phyloP scores from a whole-genome alignment of 768 basidiomycete genomes.

The Suillus fuscotomentosus region DNA sequence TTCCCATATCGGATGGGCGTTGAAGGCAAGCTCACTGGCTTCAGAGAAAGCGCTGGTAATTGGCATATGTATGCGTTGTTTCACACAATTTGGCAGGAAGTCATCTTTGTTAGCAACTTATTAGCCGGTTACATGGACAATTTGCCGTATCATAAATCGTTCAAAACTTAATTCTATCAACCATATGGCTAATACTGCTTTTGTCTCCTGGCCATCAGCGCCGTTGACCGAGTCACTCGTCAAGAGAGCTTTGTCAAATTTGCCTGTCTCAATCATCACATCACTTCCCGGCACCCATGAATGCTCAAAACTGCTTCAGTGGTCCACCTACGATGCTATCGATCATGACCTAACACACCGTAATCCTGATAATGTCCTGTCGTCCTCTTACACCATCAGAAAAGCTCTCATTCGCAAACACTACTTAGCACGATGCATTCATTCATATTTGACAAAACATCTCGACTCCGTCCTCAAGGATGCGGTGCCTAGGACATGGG shows the following conservation, averaged over 20 bases:
- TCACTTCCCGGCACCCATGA: constrained; percentile 20
- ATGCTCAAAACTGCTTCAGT: constrained; percentile 51
- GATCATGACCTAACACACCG: constrained; percentile 70
- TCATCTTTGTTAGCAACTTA: neutral
- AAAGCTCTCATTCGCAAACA: constrained; percentile 96
- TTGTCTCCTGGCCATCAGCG: constrained; percentile 54
- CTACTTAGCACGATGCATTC: constrained; percentile 75
- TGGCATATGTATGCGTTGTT: neutral
- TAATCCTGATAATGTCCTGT: constrained; percentile 49
- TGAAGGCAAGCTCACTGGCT: neutral
- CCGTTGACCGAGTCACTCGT: constrained; percentile 53
- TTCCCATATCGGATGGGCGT: constrained; percentile 21
- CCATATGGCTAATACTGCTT: constrained; percentile 24
- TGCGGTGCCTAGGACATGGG: constrained; percentile 74
- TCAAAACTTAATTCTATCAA: neutral
- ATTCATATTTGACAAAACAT: constrained; percentile 71
- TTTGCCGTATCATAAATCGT: neutral
- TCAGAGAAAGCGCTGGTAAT: neutral
- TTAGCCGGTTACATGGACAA: neutral
- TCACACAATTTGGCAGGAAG: neutral
- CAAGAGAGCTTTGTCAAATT: constrained; percentile 36
- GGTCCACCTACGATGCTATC: constrained; percentile 88
- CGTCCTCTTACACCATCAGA: constrained; percentile 85
- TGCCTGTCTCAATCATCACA: constrained; percentile 29
- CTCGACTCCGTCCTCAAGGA: constrained; percentile 51